Evolutionary conservation across 2,329 filamentous ascomycete genomes (phyloP).

Genomic region (Berkeleyomyces rouxiae): DNA sequence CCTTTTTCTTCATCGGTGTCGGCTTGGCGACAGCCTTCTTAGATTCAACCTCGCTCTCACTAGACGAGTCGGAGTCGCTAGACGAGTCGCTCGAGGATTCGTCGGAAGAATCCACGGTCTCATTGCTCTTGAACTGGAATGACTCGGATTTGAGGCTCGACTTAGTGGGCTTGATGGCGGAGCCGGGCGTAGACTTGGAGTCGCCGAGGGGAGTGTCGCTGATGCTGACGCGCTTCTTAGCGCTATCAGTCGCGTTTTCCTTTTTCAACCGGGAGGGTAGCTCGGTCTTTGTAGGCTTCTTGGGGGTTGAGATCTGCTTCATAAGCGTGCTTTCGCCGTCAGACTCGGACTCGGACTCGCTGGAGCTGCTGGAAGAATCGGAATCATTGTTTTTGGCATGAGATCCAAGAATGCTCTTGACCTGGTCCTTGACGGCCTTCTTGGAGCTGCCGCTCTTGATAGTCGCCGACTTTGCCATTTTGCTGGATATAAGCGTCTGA

Average conservation of each 20-base stretch:
- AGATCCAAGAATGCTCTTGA: slow-evolving; percentile 15
- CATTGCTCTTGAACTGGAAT: slow-evolving; percentile 1
- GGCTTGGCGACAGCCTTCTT: slow-evolving; percentile 16
- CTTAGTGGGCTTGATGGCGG: not conserved
- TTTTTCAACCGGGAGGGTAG: slow-evolving; percentile 8
- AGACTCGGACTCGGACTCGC: slow-evolving; percentile 19
- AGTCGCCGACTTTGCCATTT: slow-evolving; percentile 11
- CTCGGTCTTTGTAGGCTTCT: slow-evolving; percentile 15
- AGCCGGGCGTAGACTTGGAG: slow-evolving; percentile 3
- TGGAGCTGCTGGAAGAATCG: slow-evolving; percentile 19
- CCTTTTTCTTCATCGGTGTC: slow-evolving; percentile 11
- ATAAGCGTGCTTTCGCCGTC: slow-evolving; percentile 14
- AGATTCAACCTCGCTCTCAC: slow-evolving; percentile 18
- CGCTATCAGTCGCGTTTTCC: not conserved
- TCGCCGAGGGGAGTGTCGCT: slow-evolving; percentile 1
- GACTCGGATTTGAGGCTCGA: slow-evolving; percentile 6
- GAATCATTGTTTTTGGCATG: slow-evolving; percentile 13
- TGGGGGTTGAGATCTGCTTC: slow-evolving; percentile 14
- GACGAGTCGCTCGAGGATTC: slow-evolving; percentile 16
- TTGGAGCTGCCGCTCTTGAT: slow-evolving; percentile 8
- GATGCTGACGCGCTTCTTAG: slow-evolving; percentile 6
- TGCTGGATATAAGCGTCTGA: not conserved
- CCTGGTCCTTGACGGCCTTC: slow-evolving; percentile 15
- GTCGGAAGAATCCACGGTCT: slow-evolving; percentile 4
- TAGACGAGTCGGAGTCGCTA: slow-evolving; percentile 14